Conservation (phyloP, 2,329 filamentous ascomycete genomes). For the Dendrostoma leiphaemia region DNA sequence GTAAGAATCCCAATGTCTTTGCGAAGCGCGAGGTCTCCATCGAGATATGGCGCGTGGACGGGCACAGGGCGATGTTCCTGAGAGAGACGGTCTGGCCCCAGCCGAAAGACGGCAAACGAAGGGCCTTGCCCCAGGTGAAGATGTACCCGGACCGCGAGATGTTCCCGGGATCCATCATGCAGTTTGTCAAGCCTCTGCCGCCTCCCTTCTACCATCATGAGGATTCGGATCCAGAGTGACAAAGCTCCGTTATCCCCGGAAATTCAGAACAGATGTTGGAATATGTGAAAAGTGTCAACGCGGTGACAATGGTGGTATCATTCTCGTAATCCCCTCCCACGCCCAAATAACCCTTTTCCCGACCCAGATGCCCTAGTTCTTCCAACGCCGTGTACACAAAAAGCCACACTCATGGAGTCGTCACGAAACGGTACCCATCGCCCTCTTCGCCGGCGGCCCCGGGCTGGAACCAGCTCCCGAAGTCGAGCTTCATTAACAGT, state of each 20-base stretch:
- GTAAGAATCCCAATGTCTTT: conserved; percentile 10
- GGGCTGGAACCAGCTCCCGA: conserved; percentile 54
- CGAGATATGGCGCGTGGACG: conserved; percentile 16
- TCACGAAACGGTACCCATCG: neutral
- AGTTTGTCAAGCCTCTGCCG: conserved; percentile 10
- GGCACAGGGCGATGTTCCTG: conserved; percentile 3
- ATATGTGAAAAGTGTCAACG: neutral
- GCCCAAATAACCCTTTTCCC: neutral
- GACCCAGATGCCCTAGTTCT: neutral
- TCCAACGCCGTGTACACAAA: conserved; percentile 7
- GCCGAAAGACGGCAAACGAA: no score
- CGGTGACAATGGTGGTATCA: conserved; percentile 8
- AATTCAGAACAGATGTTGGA: neutral
- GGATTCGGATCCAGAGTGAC: neutral
- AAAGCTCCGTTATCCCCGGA: no score
- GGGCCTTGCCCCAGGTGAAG: neutral
- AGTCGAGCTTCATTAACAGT: conserved; percentile 87
- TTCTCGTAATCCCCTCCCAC: neutral
- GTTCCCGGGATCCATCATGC: conserved; percentile 18
- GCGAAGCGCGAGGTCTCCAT: neutral
- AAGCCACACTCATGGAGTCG: neutral
- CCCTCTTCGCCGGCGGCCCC: conserved; percentile 23
- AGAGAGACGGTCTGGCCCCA: neutral
- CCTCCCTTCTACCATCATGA: neutral
- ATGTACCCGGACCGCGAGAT: conserved; percentile 15